These are phyloP conservation scores for Hsuehochloa calcarea DNA, from an alignment of 176 grass and related monocot genomes.

Conservation along the genomic window DNA sequence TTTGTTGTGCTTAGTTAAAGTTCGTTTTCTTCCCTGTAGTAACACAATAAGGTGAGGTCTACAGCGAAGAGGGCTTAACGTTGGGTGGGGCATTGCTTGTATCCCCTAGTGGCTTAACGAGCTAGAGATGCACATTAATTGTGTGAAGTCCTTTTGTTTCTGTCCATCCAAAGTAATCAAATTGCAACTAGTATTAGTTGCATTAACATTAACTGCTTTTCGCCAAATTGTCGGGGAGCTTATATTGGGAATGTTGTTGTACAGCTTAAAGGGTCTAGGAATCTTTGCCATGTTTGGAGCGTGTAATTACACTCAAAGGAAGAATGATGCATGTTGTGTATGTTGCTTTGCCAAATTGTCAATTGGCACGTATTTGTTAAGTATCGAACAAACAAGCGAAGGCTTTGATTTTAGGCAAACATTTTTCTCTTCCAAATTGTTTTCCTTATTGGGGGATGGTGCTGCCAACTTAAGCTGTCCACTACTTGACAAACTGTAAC, in stretches of 20 bases:
- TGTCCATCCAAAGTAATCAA: not conserved
- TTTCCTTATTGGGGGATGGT: not conserved
- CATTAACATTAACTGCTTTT: not conserved
- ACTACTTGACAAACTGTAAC: not conserved
- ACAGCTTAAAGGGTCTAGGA: not conserved
- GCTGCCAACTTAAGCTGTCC: not conserved
- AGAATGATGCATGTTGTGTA: not conserved
- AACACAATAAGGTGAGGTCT: not conserved
- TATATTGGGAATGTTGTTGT: not conserved
- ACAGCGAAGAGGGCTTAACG: not conserved
- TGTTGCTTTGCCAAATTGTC: slow-evolving; percentile 1
- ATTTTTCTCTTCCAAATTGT: not conserved
- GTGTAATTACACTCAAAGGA: not conserved
- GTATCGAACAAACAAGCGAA: not conserved
- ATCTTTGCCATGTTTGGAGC: slow-evolving; percentile 32
- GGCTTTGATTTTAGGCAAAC: not conserved
- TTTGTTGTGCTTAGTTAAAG: not conserved
- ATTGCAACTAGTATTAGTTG: not conserved
- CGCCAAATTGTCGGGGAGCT: not conserved
- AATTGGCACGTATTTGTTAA: not conserved
- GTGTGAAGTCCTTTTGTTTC: not conserved
- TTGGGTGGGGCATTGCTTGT: not conserved
- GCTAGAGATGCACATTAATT: slow-evolving; percentile 1
- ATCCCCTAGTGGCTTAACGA: not conserved
- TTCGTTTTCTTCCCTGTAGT: not conserved